These are phyloP conservation scores for Phytophthora europaea DNA, from an alignment of 352 stramenopile species.

Conservation along the genomic window DNA sequence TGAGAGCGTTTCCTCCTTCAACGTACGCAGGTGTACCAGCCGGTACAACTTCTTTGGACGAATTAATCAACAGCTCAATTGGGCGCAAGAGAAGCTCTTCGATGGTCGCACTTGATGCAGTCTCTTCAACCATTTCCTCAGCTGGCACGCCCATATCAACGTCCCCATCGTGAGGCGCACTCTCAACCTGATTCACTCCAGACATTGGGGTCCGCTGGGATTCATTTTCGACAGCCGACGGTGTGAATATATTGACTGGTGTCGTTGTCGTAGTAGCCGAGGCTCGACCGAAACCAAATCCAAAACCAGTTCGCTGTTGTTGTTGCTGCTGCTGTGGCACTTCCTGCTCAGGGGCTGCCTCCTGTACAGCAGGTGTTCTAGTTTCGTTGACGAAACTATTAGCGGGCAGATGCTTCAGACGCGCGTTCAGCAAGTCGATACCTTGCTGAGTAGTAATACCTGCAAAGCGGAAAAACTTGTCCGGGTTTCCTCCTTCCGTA, in stretches of 20 bases:
- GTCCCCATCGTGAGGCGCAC: slow-evolving; percentile 53
- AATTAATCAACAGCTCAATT: slow-evolving; percentile 75
- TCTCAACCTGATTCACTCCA: slow-evolving; percentile 45
- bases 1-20: slow-evolving; percentile 80
- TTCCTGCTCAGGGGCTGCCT: slow-evolving; percentile 19
- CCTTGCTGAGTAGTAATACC: slow-evolving; percentile 84
- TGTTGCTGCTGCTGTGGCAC: slow-evolving; percentile 23
- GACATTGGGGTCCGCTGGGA: slow-evolving; percentile 37
- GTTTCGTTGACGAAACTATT: slow-evolving; percentile 41
- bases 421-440: slow-evolving; percentile 78
- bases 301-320: slow-evolving; percentile 34
- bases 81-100: slow-evolving; percentile 72
- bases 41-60: slow-evolving; percentile 68
- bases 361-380: slow-evolving; percentile 13
- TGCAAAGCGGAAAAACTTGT: slow-evolving; percentile 84
- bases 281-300: slow-evolving; percentile 45
- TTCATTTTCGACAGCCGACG: slow-evolving; percentile 8
- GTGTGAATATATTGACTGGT: slow-evolving; percentile 8
- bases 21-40: slow-evolving; percentile 61
- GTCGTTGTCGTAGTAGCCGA: slow-evolving; percentile 11
- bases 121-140: slow-evolving; percentile 26
- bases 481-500: slow-evolving; percentile 67
- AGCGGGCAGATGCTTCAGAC: slow-evolving; percentile 80
- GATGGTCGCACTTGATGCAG: slow-evolving; percentile 32
- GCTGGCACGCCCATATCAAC: slow-evolving; percentile 59